Evolutionary conservation across 2,329 filamentous ascomycete genomes (phyloP), one percentile per base, ranked within the genome.

Genomic region (Pseudogymnoascus sp.): DNA sequence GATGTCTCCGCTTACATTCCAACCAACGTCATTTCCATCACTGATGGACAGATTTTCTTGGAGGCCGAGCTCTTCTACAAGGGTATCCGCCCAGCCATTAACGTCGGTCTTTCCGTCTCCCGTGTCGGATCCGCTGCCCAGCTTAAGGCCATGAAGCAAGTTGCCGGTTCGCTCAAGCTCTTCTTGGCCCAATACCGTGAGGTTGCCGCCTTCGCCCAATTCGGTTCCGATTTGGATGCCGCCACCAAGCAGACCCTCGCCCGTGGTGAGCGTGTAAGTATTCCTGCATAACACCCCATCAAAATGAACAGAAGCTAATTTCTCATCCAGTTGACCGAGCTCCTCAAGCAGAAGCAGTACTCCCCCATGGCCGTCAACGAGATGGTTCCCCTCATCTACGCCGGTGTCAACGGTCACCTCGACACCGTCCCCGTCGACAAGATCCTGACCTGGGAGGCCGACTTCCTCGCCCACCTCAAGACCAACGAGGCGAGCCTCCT

Each of bases 131-230:
- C 94, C 75, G 91, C 94, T 78, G 94, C 94, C 77, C 94, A 99
- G 87, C 87, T 97, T 79, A 99, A 97, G 90, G 92, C 94, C 82
- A 99, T 99, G 94, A 99, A 99, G 88, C 94, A 99, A 86, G 94
- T 99, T 73, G 94, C 94, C 75, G 94, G 94, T 87, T 97, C 93
- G 72, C 85, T 99, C 76, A 99, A 99, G 88, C 92, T 99, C 73
- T 99, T 97, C 92, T 90, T 99, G 89, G 94, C 94, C 74, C 94
- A 99, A 84, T 99, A 99, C 87, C 94, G 94, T 94, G 94, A 99
- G 82, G 94, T 99, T 68, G 94, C 94, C 74, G 94, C 94, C 72
- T 99, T 99, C 82, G 93, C 94, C 73, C 94, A 99, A 83, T 99
- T 99, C 87, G 94, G 94, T 88, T 99, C 94, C 76, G 94, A 99